phyloP scores from a whole-genome alignment of 2,329 filamentous ascomycete species.

The Talaromyces sp. region DNA sequence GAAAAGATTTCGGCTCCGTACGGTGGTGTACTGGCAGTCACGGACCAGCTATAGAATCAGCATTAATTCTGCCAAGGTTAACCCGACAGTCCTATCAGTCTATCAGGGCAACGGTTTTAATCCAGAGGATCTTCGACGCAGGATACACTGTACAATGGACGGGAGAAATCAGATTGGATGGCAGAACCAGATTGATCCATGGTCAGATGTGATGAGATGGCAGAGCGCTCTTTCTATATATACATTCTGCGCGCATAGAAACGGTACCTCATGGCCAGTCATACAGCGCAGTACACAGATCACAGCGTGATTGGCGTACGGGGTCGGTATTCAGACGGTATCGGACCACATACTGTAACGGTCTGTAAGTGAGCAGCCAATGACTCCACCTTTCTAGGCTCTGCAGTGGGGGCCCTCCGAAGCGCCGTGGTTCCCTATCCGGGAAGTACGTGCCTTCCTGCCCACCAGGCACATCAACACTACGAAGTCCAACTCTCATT shows the following conservation, averaged over 20 bases:
- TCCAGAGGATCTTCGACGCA: not conserved
- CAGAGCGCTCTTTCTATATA: conserved; percentile 2
- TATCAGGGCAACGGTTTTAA: not conserved
- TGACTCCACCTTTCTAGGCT: not conserved
- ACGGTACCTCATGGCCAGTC: not conserved
- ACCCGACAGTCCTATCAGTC: not conserved
- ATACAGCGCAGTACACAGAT: not conserved
- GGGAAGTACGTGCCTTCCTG: conserved; percentile 4
- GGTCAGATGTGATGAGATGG: not conserved
- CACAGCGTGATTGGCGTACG: not conserved
- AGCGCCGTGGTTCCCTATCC: conserved; percentile 11
- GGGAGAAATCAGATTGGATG: not conserved
- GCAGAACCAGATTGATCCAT: not conserved
- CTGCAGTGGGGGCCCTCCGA: not conserved
- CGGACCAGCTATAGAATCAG: not conserved
- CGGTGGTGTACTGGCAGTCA: not conserved
- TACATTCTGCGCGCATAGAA: not conserved
- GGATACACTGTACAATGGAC: not conserved
- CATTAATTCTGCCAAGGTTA: not conserved
- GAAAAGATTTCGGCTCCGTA: not conserved
- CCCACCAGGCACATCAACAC: not conserved
- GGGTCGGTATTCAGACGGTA: not conserved
- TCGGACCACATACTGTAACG: conserved; percentile 3
- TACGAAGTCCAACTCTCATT: not conserved
- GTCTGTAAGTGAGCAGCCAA: conserved; percentile 1